Conservation (phyloP, 1,139 yeast species). For the Zygoascus meyerae region DNA sequence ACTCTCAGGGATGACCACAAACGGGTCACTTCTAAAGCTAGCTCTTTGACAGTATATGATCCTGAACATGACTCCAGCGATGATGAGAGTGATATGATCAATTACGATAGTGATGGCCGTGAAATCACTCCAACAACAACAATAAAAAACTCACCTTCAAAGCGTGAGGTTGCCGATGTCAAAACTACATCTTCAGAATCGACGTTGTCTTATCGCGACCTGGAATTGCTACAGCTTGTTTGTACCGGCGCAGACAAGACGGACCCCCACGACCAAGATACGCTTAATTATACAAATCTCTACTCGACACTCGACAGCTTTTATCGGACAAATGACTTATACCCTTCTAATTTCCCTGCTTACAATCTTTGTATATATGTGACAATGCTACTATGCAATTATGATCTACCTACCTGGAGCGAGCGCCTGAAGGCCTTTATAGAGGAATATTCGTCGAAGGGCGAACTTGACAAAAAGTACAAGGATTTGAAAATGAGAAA, state of each 20-base stretch:
- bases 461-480: constrained; percentile 4
- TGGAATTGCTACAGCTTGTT: constrained; percentile 21
- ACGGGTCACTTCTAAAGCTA: too few relatives aligned
- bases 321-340: constrained; percentile 19
- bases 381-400: constrained; percentile 20
- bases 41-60: constrained; percentile 9
- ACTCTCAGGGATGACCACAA: too few relatives aligned
- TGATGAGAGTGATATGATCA: constrained; percentile 13
- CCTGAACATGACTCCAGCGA: constrained; percentile 10
- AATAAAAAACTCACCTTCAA: constrained; percentile 5
- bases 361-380: constrained; percentile 20
- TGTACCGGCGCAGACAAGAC: constrained; percentile 22
- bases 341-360: constrained; percentile 12
- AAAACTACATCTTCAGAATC: background rate
- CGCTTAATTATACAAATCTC: constrained; percentile 19
- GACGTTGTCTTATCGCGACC: constrained; percentile 13
- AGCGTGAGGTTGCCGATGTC: background rate
- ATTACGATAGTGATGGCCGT: background rate
- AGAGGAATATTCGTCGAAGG: constrained; percentile 17
- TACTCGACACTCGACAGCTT: constrained; percentile 24
- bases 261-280: constrained; percentile 1
- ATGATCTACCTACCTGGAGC: constrained; percentile 19
- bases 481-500: constrained; percentile 5
- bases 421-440: constrained; percentile 18
- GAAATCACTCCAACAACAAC: constrained; percentile 3